phyloP scores from a whole-genome alignment of 2,329 filamentous ascomycete genomes.

The Aspergillus hiratsukae region DNA sequence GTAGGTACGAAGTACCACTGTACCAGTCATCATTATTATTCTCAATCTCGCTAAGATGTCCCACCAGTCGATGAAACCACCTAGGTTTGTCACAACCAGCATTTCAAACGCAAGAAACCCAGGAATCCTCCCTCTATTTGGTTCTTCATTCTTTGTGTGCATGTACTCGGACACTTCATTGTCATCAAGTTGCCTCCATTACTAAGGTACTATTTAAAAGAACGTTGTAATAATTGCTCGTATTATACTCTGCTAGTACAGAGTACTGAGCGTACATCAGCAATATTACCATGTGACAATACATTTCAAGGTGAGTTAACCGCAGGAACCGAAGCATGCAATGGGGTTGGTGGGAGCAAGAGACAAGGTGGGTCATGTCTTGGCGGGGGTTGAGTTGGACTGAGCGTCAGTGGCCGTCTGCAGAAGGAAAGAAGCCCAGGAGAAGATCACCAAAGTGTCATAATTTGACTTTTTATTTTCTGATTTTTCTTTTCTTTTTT shows the following conservation, averaged over 20 bases:
- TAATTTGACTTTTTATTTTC: constrained; percentile 2
- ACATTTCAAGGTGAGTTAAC: constrained; percentile 16
- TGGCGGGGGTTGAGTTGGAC: constrained; percentile 20
- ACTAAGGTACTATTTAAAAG: not conserved
- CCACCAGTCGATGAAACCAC: constrained; percentile 6
- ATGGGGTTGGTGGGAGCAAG: constrained; percentile 13
- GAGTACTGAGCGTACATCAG: not conserved
- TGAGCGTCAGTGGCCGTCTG: constrained; percentile 15
- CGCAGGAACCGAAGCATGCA: constrained; percentile 23
- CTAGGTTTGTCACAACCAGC: not conserved
- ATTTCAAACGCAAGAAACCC: not conserved
- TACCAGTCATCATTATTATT: constrained; percentile 3
- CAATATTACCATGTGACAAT: not conserved
- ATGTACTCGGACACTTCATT: not conserved
- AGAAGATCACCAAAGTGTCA: constrained; percentile 14
- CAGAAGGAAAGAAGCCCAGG: constrained; percentile 18
- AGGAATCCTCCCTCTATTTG: not conserved
- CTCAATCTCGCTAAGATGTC: not conserved
- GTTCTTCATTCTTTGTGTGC: not conserved
- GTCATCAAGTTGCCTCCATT: not conserved
- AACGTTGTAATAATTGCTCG: not conserved
- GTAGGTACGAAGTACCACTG: not conserved
- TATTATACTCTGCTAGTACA: not conserved
- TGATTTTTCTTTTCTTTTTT: constrained; percentile 1
- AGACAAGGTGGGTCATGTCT: constrained; percentile 13